These are phyloP conservation scores for Plantago elongata DNA, from an alignment of 257 asterid genomes.

Conservation along the genomic window DNA sequence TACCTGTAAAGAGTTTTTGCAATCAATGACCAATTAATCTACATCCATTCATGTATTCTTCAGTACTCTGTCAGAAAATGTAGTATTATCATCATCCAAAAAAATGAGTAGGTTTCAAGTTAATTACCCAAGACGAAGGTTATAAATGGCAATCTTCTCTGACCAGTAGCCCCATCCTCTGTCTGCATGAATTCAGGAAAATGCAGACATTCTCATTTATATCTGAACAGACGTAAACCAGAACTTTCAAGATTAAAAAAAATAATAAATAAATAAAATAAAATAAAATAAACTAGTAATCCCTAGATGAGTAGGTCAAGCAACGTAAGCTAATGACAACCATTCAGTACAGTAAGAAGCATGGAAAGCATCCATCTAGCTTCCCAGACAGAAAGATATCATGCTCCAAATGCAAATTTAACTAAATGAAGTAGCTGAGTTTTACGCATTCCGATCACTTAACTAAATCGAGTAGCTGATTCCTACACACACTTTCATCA, in stretches of 20 bases:
- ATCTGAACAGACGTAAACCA: neutral
- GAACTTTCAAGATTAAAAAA: too few species aligned
- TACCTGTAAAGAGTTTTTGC: too few species aligned
- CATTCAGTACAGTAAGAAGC: too few species aligned
- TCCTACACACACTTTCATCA: too few species aligned
- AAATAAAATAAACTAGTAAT: too few species aligned
- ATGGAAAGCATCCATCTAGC: too few species aligned
- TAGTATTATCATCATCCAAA: slow-evolving; percentile 10
- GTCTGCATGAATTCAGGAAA: slow-evolving; percentile 44
- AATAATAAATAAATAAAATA: too few species aligned
- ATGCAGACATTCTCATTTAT: slow-evolving; percentile 18
- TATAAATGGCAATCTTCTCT: slow-evolving; percentile 48
- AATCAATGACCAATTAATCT: slow-evolving; percentile 4
- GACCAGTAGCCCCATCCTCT: slow-evolving; percentile 45
- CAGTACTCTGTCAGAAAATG: slow-evolving; percentile 17
- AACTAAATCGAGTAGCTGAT: too few species aligned
- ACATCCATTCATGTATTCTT: slow-evolving; percentile 9
- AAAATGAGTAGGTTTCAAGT: slow-evolving; percentile 17
- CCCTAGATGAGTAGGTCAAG: too few species aligned
- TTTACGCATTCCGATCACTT: too few species aligned
- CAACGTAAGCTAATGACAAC: too few species aligned
- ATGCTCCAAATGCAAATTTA: neutral
- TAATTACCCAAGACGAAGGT: slow-evolving; percentile 83
- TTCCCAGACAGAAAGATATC: neutral
- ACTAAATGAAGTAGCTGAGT: too few species aligned